phyloP scores from a whole-genome alignment of 2,329 filamentous ascomycete genomes.

The Aspergillus puulaauensis region DNA sequence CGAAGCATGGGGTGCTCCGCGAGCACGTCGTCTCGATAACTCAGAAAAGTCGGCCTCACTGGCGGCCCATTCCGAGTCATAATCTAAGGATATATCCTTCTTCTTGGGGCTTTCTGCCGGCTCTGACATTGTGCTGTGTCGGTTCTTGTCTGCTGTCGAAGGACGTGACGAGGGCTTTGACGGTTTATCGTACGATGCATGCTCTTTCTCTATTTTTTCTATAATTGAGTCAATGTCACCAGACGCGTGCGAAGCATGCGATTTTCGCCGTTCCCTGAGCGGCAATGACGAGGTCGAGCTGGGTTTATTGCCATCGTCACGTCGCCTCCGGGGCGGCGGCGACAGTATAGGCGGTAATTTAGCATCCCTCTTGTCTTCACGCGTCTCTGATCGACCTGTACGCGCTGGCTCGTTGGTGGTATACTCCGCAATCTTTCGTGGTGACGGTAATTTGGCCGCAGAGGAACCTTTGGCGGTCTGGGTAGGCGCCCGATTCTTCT shows the following conservation, averaged over 20 bases:
- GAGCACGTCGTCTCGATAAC: conserved; percentile 35
- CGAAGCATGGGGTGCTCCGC: conserved; percentile 24
- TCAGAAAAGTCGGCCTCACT: conserved; percentile 43
- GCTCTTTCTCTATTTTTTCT: conserved; percentile 22
- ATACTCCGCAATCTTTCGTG: conserved; percentile 45
- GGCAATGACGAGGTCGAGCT: conserved; percentile 24
- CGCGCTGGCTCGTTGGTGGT: conserved; percentile 32
- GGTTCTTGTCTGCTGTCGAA: conserved; percentile 23
- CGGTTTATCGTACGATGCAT: conserved; percentile 14
- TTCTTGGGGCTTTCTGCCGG: conserved; percentile 24
- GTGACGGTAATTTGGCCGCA: conserved; percentile 39
- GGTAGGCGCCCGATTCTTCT: conserved; percentile 52
- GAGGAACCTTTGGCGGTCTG: conserved; percentile 27
- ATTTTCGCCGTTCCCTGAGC: conserved; percentile 25
- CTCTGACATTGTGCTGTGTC: conserved; percentile 23
- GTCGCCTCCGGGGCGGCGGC: conserved; percentile 23
- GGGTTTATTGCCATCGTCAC: conserved; percentile 28
- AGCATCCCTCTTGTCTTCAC: conserved; percentile 27
- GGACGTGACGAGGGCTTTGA: conserved; percentile 22
- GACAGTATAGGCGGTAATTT: conserved; percentile 19
- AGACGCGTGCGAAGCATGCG: conserved; percentile 18
- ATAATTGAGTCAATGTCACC: conserved; percentile 22
- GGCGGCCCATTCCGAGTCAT: conserved; percentile 36
- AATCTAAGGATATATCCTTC: conserved; percentile 27
- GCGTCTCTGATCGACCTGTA: conserved; percentile 27